phyloP scores from a whole-genome alignment of 2,329 filamentous ascomycete genomes.

The Talaromyces sp. region DNA sequence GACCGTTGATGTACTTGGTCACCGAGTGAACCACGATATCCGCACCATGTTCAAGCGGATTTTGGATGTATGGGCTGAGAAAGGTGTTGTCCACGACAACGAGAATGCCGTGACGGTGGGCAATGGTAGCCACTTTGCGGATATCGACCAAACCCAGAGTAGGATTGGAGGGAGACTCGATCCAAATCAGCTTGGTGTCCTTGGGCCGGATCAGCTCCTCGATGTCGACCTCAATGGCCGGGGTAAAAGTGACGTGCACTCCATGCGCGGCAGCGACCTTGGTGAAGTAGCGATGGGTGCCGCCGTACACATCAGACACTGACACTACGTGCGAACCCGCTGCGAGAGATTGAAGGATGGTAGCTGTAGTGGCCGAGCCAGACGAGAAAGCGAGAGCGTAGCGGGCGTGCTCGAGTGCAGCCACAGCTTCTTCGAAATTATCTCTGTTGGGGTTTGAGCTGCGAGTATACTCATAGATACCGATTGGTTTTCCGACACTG shows the following conservation, averaged over 20 bases:
- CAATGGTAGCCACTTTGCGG: slow-evolving; percentile 70
- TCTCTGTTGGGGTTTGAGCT: slow-evolving; percentile 90
- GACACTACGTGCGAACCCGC: slow-evolving; percentile 90
- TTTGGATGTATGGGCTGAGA: slow-evolving; percentile 92
- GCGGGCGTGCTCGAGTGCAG: slow-evolving; percentile 84
- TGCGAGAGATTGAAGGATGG: slow-evolving; percentile 86
- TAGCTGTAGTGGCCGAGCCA: slow-evolving; percentile 88
- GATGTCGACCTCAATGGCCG: slow-evolving; percentile 84
- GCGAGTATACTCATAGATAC: slow-evolving; percentile 86
- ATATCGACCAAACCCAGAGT: slow-evolving; percentile 93
- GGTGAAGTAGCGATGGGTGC: slow-evolving; percentile 97
- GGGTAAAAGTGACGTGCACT: slow-evolving; percentile 89
- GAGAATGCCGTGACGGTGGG: slow-evolving; percentile 80
- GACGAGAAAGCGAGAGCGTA: slow-evolving; percentile 93
- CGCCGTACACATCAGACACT: slow-evolving; percentile 95
- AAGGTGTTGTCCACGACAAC: slow-evolving; percentile 99
- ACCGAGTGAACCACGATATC: slow-evolving; percentile 96
- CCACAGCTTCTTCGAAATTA: slow-evolving; percentile 89
- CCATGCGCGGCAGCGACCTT: slow-evolving; percentile 93
- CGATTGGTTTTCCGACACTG: slow-evolving; percentile 78
- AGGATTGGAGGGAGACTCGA: slow-evolving; percentile 91
- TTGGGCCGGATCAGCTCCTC: slow-evolving; percentile 69
- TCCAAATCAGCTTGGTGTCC: slow-evolving; percentile 94
- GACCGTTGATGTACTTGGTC: slow-evolving; percentile 98
- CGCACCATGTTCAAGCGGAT: slow-evolving; percentile 88